phyloP scores from a whole-genome alignment of 169 alveolate genomes.

The Babesia ovis region DNA sequence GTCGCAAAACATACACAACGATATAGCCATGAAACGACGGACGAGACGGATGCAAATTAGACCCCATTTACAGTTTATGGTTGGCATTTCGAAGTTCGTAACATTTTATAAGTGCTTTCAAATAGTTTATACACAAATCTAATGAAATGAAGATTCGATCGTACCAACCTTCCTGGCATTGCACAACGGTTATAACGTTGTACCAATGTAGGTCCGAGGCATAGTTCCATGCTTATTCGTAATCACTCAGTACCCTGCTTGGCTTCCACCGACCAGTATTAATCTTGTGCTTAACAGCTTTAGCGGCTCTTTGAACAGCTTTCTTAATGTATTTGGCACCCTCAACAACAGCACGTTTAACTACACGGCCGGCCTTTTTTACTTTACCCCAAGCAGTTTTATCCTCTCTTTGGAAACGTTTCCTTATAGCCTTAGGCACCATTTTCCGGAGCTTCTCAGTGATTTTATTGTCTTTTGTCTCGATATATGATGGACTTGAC shows the following conservation, averaged over 20 bases:
- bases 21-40: neutral
- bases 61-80: conserved; percentile 8
- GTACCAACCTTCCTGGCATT: too few relatives aligned
- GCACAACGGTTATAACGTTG: too few relatives aligned
- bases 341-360: neutral
- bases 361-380: neutral
- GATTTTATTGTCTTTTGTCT: neutral
- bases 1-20: neutral
- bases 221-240: too few relatives aligned
- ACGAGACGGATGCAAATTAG: neutral
- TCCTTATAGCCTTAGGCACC: neutral
- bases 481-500: neutral
- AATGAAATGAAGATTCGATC: too few relatives aligned
- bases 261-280: neutral
- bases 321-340: conserved; percentile 4
- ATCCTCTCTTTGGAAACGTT: neutral
- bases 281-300: neutral
- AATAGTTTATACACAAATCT: too few relatives aligned
- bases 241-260: neutral
- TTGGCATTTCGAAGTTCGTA: too few relatives aligned
- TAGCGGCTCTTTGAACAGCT: neutral
- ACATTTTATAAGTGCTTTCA: too few relatives aligned
- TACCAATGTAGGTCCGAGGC: neutral
- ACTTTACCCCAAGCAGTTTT: neutral
- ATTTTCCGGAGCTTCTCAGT: neutral